A percentile compares a stretch with the other conserved stretches of the same genome.
Conservation (phyloP, 345 rosid genomes). For the Rhodomyrtus tomentosa region DNA sequence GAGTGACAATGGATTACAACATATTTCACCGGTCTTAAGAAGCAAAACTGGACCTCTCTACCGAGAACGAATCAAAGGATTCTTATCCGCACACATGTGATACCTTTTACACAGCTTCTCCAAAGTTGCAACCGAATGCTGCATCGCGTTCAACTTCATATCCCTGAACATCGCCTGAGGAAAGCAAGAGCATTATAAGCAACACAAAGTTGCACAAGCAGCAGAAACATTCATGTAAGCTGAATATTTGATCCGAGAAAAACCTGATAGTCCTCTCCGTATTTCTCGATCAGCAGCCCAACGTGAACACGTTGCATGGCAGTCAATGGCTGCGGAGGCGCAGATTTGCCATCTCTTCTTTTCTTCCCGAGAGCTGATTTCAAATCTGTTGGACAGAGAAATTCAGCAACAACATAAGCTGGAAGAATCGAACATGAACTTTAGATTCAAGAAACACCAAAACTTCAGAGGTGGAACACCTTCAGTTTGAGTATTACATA, state of each 20-base stretch:
- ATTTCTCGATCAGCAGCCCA: constrained; percentile 48
- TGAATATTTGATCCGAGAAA: not conserved
- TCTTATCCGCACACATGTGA: constrained; percentile 35
- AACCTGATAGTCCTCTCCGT: constrained; percentile 79
- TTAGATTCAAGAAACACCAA: not conserved
- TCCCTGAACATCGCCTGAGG: constrained; percentile 83
- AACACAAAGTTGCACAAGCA: not conserved
- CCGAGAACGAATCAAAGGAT: constrained; percentile 42
- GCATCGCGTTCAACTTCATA: constrained; percentile 72
- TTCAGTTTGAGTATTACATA: not conserved
- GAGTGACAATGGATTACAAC: not conserved
- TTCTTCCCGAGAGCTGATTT: constrained; percentile 85
- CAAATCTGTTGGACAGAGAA: constrained; percentile 40
- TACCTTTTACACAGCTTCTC: constrained; percentile 65
- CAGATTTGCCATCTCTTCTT: constrained; percentile 73
- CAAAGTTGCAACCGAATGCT: constrained; percentile 61
- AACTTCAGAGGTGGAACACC: not conserved
- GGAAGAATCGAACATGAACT: not conserved
- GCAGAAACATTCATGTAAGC: not conserved
- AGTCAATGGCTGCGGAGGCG: constrained; percentile 70
- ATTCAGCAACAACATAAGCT: not conserved
- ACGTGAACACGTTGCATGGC: constrained; percentile 58
- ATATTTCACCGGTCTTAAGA: not conserved
- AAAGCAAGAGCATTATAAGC: not conserved
- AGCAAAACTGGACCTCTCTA: constrained; percentile 11